Evolutionary conservation across 495 filamentous ascomycete species (phyloP), one percentile per base, ranked within the genome.

Genomic region (Neurospora sp.): DNA sequence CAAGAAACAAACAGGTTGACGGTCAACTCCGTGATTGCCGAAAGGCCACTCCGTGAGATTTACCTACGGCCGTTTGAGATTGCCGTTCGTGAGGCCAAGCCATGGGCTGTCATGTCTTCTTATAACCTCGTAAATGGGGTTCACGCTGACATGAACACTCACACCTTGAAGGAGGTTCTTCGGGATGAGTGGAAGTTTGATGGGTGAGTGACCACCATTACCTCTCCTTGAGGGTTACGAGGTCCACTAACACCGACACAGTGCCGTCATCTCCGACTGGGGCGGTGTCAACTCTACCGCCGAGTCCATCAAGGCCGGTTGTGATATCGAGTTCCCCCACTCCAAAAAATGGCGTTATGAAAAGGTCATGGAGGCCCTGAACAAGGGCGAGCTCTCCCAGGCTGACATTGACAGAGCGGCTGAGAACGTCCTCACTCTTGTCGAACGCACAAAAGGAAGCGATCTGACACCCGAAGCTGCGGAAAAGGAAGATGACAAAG

Each of bases 31-130:
- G 86, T 92, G 46, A 84, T 95, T 12, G 88, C 90, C 31, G 89
- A 93, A 74, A 86, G 93, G 41, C 89, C 92, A 9, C 79, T 96
- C 73, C 87, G 93, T 27, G 94, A 97, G 79, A 85, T 96, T 10
- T 97, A 94, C 76, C 88, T 95, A 11, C 85, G 90, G 74, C 93
- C 93, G 0, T 96, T 96, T 79, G 91, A 94, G 81, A 89, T 93
- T 78, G 92, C 92, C 4, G 84, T 93, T 74, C 85, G 92, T n/a
- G 93, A 95, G 72, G 89, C 91, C 48, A 89, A 89, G 54, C 90
- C 92, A 5, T 90, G 92, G 83, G 92, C 92, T 41, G 79, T 95
- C 69, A 96, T 96, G 93, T 90, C 89, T 1, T 90, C 91, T n/a
- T 96, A 96, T 74, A 95, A 95, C 76, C 84, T 90, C n/a, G 83